Evolutionary conservation across 2,329 filamentous ascomycete genomes (phyloP).

Genomic region (Colletotrichum paranaense): DNA sequence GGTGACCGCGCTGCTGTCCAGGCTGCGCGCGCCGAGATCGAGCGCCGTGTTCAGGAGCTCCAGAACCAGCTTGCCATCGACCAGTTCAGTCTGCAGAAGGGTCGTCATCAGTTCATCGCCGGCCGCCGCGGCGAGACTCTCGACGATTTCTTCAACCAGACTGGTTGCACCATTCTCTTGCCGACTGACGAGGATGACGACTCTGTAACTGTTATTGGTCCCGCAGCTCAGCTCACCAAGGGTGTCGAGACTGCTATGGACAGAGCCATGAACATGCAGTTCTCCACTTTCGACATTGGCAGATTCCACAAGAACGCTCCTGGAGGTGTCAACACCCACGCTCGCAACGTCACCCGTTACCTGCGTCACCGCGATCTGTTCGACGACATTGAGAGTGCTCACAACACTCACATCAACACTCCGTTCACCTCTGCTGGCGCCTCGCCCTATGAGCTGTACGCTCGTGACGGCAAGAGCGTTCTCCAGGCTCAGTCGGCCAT

Average conservation of each 20-base stretch:
- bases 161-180: slow-evolving; percentile 88
- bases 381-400: slow-evolving; percentile 81
- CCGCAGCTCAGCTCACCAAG: slow-evolving; percentile 75
- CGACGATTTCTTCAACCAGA: slow-evolving; percentile 89
- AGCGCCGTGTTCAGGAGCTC: slow-evolving; percentile 81
- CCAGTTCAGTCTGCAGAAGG: slow-evolving; percentile 84
- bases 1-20: slow-evolving; percentile 88
- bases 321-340: slow-evolving; percentile 80
- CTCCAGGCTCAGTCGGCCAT: slow-evolving; percentile 82
- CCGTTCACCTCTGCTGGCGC: slow-evolving; percentile 76
- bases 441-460: slow-evolving; percentile 89
- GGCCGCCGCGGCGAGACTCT: slow-evolving; percentile 83
- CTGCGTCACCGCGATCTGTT: slow-evolving; percentile 85
- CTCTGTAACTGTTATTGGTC: slow-evolving; percentile 86
- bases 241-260: slow-evolving; percentile 89
- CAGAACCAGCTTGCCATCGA: slow-evolving; percentile 80
- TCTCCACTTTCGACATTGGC: slow-evolving; percentile 84
- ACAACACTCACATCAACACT: slow-evolving; percentile 89
- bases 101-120: slow-evolving; percentile 94
- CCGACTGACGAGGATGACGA: slow-evolving; percentile 84
- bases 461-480: slow-evolving; percentile 84
- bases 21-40: slow-evolving; percentile 82
- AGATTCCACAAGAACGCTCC: slow-evolving; percentile 81
- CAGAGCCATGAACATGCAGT: slow-evolving; percentile 87
- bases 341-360: slow-evolving; percentile 88